Base-by-base conservation (phyloP, 2,329 filamentous ascomycete genomes). In the Waltergamsia citrina region DNA sequence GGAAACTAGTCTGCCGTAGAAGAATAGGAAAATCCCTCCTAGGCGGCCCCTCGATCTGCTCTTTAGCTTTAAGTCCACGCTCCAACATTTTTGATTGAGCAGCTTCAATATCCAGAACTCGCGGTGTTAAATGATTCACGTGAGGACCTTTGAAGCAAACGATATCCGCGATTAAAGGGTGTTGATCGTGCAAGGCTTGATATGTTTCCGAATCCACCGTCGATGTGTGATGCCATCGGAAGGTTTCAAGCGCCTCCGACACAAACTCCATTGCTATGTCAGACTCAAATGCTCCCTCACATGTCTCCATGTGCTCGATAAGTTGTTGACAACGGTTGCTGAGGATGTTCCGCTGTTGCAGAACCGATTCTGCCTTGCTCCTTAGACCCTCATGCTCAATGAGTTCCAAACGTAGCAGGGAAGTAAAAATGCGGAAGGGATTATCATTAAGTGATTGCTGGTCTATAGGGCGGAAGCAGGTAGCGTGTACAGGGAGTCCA, bases 71-170 rank as follows among this genome's bases (percentile, higher is more conserved):
- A 37, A 73, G 52, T 0, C 60, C 60, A 3, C 46, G 44, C 2
- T 41, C 37, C 0, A 46, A 29, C 69, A 73, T 73, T 4, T 43
- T 41, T 3, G 40, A 29, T 34, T 71, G 66, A 2, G 59, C 64
- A 0, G 53, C 41, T 8, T 59, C 53, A 20, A 73, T 72, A 35
- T 71, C 61, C 4, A 71, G 49, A 0, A 65, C 65, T 3, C 66
- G 54, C 0, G 69, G 69, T 0, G 69, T 71, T 2, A 72, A 55
- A 35, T 72, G 69, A 39, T 71, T 72, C 42, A 72, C 67, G 39
- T 73, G 68, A 2, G 65, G 52, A 18, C 53, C 62, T 7, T 41
- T 42, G 38, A 60, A 59, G 29, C 47, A 56, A 0, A 49, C 62
- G 26, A 71, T 61, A 35, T 71, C 67, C 1, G 65, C 66, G 4